phyloP scores from a whole-genome alignment of 306 rosid species.

The Citrullus amarus region DNA sequence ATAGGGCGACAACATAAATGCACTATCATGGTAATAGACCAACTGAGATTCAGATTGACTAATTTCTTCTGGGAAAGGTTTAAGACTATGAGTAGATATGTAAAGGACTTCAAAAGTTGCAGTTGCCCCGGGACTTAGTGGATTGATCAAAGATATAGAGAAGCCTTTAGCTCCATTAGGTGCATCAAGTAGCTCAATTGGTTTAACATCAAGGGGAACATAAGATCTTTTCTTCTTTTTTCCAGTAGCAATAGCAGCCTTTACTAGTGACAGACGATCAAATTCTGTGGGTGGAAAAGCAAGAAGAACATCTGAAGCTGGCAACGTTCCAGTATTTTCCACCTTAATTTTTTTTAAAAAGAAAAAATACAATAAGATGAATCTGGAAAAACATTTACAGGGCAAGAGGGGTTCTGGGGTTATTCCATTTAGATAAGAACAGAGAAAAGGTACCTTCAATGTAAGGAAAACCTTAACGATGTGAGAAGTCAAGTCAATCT shows the following conservation, averaged over 20 bases:
- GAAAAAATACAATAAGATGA: background rate
- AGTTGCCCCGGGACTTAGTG: constrained; percentile 48
- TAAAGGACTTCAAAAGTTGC: constrained; percentile 71
- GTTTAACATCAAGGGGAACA: constrained; percentile 64
- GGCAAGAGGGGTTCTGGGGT: background rate
- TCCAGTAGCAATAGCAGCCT: constrained; percentile 59
- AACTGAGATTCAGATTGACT: constrained; percentile 86
- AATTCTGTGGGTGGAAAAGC: constrained; percentile 68
- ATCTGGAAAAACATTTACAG: background rate
- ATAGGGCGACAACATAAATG: constrained; percentile 75
- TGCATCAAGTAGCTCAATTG: constrained; percentile 51
- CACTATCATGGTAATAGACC: constrained; percentile 84
- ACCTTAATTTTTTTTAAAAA: constrained; percentile 27
- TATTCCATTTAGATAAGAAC: background rate
- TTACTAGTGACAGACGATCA: constrained; percentile 60
- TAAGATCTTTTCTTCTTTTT: constrained; percentile 70
- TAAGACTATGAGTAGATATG: constrained; percentile 64
- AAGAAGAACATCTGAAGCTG: constrained; percentile 64
- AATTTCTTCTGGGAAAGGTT: constrained; percentile 88
- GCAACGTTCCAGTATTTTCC: constrained; percentile 59
- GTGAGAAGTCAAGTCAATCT: constrained; percentile 88
- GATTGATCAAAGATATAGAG: constrained; percentile 45
- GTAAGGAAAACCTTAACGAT: constrained; percentile 77
- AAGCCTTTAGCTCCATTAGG: constrained; percentile 78
- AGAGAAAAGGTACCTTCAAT: constrained; percentile 48